Evolutionary conservation across 306 rosid genomes (phyloP).

Genomic region (peach (Prunus persica)): DNA sequence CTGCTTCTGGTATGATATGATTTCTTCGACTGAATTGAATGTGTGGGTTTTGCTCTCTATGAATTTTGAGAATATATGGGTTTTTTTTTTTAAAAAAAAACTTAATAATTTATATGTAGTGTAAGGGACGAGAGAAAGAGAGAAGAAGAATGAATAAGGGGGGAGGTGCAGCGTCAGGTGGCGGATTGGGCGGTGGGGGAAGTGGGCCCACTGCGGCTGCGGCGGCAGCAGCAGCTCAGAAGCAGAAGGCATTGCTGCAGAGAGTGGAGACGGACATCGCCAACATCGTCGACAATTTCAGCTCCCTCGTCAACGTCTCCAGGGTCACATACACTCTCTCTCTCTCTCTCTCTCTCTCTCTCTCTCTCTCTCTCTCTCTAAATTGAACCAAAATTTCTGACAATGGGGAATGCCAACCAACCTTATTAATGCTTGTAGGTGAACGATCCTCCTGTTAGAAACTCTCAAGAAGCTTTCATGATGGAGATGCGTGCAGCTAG

Average conservation of each 20-base stretch:
- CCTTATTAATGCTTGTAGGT: constrained; percentile 40
- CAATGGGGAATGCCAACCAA: neutral
- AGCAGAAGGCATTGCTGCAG: constrained; percentile 74
- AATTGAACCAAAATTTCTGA: neutral
- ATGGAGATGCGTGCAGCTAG: constrained; percentile 91
- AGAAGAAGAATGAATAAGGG: constrained; percentile 31
- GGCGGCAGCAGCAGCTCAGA: constrained; percentile 53
- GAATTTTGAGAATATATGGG: too few species aligned
- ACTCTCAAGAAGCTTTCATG: constrained; percentile 89
- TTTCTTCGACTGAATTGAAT: too few species aligned
- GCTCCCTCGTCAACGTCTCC: constrained; percentile 79
- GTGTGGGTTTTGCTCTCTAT: too few species aligned
- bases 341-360: neutral
- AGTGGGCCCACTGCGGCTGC: constrained; percentile 37
- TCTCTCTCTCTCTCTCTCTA: neutral
- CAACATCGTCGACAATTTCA: constrained; percentile 80
- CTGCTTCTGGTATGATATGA: too few species aligned
- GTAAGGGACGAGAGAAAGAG: too few species aligned
- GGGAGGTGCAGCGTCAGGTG: constrained; percentile 16
- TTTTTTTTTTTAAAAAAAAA: too few species aligned
- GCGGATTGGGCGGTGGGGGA: constrained; percentile 11
- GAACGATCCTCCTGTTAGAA: constrained; percentile 80
- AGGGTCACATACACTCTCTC: constrained; percentile 36
- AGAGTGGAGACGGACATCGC: constrained; percentile 67
- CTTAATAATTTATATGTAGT: too few species aligned